These are phyloP conservation scores for Gossypium mustelinum DNA, from an alignment of 345 rosid species.

Conservation along the genomic window DNA sequence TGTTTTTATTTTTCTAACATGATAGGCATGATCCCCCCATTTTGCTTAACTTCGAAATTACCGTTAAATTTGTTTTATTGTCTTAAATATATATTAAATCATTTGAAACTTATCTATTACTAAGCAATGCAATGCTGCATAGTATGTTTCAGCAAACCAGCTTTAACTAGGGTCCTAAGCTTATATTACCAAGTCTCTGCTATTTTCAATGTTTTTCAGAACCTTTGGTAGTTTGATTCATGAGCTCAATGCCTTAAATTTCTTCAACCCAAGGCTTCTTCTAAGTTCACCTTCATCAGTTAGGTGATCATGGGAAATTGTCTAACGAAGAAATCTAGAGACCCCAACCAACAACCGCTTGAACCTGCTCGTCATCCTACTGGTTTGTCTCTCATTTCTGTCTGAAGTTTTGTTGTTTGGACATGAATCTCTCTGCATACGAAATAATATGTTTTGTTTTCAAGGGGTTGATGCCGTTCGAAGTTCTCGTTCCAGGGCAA, in stretches of 20 bases:
- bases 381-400: neutral
- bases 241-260: neutral
- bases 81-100: neutral
- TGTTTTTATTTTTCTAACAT: neutral
- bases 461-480: neutral
- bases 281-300: neutral
- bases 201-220: neutral
- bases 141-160: neutral
- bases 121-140: neutral
- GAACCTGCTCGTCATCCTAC: neutral
- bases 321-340: neutral
- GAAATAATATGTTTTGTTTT: neutral
- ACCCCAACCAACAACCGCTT: neutral
- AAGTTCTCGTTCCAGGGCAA: neutral
- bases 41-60: neutral
- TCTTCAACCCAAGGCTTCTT: neutral
- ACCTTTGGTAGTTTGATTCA: neutral
- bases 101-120: neutral
- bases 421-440: neutral
- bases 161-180: neutral
- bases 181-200: neutral
- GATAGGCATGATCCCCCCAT: neutral
- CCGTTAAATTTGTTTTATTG: neutral
- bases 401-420: neutral
- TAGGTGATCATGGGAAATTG: conserved; percentile 5